These are phyloP conservation scores for Trichoderma parareesei DNA, from an alignment of 495 filamentous ascomycete species.

Conservation along the genomic window DNA sequence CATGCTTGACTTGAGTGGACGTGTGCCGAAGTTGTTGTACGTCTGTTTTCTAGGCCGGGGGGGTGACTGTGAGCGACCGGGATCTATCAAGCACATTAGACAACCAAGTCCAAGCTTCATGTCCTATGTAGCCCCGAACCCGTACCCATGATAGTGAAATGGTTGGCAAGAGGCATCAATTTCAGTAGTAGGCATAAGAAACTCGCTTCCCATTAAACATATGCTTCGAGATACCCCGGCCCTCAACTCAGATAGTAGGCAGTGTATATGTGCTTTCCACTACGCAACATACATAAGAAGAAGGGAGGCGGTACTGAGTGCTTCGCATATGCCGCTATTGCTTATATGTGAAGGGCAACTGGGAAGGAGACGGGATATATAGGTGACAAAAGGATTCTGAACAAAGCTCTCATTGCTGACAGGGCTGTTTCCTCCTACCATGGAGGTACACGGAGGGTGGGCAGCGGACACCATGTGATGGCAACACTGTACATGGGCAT, in stretches of 20 bases:
- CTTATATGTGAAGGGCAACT: background rate
- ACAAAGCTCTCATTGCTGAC: background rate
- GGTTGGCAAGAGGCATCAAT: background rate
- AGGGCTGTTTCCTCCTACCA: background rate
- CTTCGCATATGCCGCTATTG: background rate
- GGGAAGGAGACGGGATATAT: background rate
- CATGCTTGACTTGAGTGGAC: background rate
- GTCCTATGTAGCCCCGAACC: background rate
- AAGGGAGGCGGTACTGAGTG: background rate
- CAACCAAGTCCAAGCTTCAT: background rate
- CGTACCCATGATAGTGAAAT: background rate
- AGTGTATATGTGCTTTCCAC: no score
- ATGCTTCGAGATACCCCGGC: background rate
- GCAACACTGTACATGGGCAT: conserved; percentile 2
- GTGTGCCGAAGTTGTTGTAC: background rate
- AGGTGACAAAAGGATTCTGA: background rate
- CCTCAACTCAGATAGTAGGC: no score
- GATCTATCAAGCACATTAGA: background rate
- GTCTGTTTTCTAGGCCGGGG: background rate
- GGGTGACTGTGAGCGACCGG: background rate
- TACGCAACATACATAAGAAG: background rate
- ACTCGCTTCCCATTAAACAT: background rate
- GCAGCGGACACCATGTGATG: background rate
- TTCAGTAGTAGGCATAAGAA: no score
- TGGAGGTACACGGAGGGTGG: background rate